Evolutionary conservation across 345 rosid species (phyloP).

Genomic region (Citrus cavaleriei): DNA sequence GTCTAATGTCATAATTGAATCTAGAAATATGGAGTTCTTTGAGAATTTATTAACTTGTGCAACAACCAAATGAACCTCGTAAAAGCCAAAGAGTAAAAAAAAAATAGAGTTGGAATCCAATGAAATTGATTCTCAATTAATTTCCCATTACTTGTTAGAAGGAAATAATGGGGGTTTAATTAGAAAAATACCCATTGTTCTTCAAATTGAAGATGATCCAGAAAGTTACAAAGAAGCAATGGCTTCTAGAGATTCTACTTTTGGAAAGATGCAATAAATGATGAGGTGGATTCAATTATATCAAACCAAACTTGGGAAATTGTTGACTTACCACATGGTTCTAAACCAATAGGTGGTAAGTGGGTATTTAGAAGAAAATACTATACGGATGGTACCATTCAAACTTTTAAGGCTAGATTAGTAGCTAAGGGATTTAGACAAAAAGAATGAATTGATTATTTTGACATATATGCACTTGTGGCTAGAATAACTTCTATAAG

Average conservation of each 20-base stretch:
- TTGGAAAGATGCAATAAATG: conserved; percentile 8
- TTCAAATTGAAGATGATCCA: not conserved
- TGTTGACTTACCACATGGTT: not conserved
- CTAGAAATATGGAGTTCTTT: conserved; percentile 2
- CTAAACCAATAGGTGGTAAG: conserved; percentile 4
- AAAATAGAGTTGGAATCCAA: not conserved
- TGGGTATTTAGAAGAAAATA: conserved; percentile 2
- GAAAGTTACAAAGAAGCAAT: not conserved
- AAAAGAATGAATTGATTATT: conserved; percentile 2
- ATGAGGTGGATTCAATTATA: conserved; percentile 2
- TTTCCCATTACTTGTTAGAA: not conserved
- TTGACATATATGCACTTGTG: not conserved
- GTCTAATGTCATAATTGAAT: conserved; percentile 11
- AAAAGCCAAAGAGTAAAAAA: not conserved
- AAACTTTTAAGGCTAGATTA: conserved; percentile 3
- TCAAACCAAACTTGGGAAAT: not conserved
- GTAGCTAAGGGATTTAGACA: conserved; percentile 5
- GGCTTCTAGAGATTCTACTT: not conserved
- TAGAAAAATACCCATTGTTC: not conserved
- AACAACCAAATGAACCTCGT: not conserved
- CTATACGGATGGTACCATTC: not conserved
- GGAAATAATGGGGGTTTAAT: not conserved
- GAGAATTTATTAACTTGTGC: not conserved
- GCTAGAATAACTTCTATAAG: not conserved
- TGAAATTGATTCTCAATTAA: not conserved